A percentile compares a stretch with the other conserved stretches of the same genome.
phyloP scores from a whole-genome alignment of 2,329 filamentous ascomycete species.

The Neopestalotiopsis sp. region DNA sequence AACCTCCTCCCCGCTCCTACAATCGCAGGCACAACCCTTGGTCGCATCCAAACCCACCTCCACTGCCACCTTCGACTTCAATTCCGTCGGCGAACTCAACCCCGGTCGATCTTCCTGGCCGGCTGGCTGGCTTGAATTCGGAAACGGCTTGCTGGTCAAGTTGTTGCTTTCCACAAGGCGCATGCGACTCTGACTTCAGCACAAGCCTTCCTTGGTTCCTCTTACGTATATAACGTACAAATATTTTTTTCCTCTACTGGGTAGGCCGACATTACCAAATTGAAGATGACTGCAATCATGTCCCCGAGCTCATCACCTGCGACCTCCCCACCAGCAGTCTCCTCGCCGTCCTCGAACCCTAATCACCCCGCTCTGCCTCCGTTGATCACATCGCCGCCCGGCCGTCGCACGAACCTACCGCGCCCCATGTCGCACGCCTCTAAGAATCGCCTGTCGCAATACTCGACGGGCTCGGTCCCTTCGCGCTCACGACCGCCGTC shows the following conservation, averaged over 20 bases:
- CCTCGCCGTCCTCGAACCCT: constrained; percentile 49
- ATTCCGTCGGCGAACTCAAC: not conserved
- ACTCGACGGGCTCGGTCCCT: constrained; percentile 73
- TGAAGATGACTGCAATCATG: constrained; percentile 57
- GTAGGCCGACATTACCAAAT: constrained; percentile 33
- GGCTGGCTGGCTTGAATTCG: constrained; percentile 7
- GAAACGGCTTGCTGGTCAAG: constrained; percentile 38
- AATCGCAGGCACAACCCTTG: not conserved
- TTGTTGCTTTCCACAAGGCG: constrained; percentile 28
- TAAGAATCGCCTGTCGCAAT: constrained; percentile 83
- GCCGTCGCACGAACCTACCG: constrained; percentile 64
- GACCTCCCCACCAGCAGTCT: constrained; percentile 55
- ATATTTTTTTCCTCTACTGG: constrained; percentile 25
- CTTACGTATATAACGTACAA: constrained; percentile 9
- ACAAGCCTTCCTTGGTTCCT: constrained; percentile 16
- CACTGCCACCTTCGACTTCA: too few relatives aligned
- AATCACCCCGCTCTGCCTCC: constrained; percentile 61
- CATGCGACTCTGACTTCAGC: constrained; percentile 20
- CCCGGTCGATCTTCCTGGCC: not conserved
- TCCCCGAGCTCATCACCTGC: constrained; percentile 60
- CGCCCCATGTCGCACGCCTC: constrained; percentile 77
- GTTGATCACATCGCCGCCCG: constrained; percentile 60
- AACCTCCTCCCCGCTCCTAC: not conserved
- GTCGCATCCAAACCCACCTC: not conserved
- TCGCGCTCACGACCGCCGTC: constrained; percentile 79